Evolutionary conservation across 73 alveolate genomes (phyloP), one percentile per base, ranked within the genome.

Genomic region (Paramecium bursaria): DNA sequence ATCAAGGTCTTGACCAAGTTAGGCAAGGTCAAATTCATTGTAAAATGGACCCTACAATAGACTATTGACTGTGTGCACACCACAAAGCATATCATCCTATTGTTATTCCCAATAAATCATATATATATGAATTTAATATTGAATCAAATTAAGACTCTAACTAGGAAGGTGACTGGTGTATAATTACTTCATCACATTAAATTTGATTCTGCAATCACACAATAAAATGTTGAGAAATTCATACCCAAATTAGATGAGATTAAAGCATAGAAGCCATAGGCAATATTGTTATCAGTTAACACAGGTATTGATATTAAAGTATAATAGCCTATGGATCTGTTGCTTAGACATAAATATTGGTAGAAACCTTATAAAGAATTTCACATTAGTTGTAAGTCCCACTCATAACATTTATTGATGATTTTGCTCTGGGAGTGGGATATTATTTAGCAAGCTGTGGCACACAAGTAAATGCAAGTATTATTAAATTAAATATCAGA

Each of bases 51-150:
- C 98, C 75, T 96, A 91, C 25, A 96, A 94, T 4, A 96, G 82
- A 17, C 95, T 73, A 54, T 96, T 96, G 47, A 96, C 74, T 22
- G 96, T 85, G 86, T 96, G 99, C 35, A 94, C 94, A 30, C 98
- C 99, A 54, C 99, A 96, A 85, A 96, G 76, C 91, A 94, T 61
- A 88, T 96, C 99, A 48, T 91, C 86, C 2, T 97, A 96, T 79
- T 96, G 95, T 42, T 96, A 91, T 86, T 96, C 99, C 94, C 95
- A 96, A 87, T 96, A 96, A 50, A 96, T 92, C 49, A 67, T 47
- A 3, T 47, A 27, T 47, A 53, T 53, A 10, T 2, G n/a, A n/a
- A n/a, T n/a, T n/a, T n/a, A n/a, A n/a, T n/a, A n/a, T n/a, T n/a
- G n/a, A n/a, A n/a, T n/a, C n/a, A n/a, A n/a, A n/a, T n/a, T n/a